These are phyloP conservation scores for Penicillium sp. DNA, from an alignment of 2,329 filamentous ascomycete species.

Conservation along the genomic window DNA sequence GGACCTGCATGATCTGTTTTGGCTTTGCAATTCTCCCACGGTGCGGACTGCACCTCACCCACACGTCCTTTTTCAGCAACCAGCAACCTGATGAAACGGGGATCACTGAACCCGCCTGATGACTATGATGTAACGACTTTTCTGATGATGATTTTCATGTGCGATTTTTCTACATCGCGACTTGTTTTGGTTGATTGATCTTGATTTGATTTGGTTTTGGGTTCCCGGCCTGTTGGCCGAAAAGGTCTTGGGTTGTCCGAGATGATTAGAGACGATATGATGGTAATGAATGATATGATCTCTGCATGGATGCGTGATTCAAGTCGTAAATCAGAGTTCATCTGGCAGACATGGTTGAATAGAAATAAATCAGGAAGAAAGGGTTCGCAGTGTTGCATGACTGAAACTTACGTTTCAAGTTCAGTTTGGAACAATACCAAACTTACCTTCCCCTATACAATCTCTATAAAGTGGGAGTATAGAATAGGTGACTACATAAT, in stretches of 20 bases:
- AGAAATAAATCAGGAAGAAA: no score
- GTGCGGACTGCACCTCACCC: neutral
- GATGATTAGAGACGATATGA: conserved; percentile 28
- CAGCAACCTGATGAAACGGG: conserved; percentile 8
- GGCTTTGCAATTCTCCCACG: conserved; percentile 1
- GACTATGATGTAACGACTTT: conserved; percentile 38
- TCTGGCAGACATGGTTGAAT: no score
- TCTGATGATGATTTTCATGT: conserved; percentile 26
- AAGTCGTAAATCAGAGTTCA: no score
- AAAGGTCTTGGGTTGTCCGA: no score
- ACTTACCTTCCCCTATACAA: no score
- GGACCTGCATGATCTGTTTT: conserved; percentile 3
- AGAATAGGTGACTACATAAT: no score
- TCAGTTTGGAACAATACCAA: no score
- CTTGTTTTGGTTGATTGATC: neutral
- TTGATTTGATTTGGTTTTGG: conserved; percentile 5
- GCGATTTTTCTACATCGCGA: conserved; percentile 15
- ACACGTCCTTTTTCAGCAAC: conserved; percentile 4
- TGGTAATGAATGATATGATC: conserved; percentile 27
- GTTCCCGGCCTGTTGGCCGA: conserved; percentile 9
- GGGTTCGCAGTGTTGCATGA: no score
- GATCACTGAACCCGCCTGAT: conserved; percentile 16
- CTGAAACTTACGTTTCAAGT: no score
- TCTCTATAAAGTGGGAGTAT: no score
- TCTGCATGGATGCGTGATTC: no score